Percentiles rank a stretch among this genome's conserved stretches.
phyloP scores from a whole-genome alignment of 768 basidiomycete genomes.

The Panus rudis region DNA sequence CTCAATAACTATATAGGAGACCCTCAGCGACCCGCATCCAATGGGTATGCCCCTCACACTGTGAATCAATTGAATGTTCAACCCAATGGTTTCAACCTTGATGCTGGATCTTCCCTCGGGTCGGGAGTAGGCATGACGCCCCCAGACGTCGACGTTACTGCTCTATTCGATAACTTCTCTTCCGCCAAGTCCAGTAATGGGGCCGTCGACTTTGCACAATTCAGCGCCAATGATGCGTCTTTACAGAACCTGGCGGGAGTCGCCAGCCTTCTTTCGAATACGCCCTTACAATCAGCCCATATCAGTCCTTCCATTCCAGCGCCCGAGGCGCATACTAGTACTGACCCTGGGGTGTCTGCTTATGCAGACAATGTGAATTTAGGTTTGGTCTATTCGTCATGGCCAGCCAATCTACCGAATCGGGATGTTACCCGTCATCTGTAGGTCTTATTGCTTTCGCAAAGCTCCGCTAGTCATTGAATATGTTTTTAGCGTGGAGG shows the following conservation, averaged over 20 bases:
- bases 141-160: too few relatives aligned
- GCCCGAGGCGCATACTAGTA: background rate
- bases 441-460: conserved; percentile 30
- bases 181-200: too few relatives aligned
- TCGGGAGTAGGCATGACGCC: background rate
- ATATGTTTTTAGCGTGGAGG: conserved; percentile 48
- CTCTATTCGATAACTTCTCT: too few relatives aligned
- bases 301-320: conserved; percentile 1
- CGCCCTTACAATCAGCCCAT: background rate
- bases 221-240: background rate
- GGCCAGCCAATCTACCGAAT: conserved; percentile 59
- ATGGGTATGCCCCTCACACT: background rate
- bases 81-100: background rate
- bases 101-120: background rate
- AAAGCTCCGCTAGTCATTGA: background rate
- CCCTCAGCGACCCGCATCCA: background rate
- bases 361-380: conserved; percentile 1
- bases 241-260: conserved; percentile 9
- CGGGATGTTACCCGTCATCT: conserved; percentile 58
- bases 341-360: background rate
- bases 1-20: background rate
- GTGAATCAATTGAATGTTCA: background rate
- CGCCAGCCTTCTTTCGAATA: conserved; percentile 2
- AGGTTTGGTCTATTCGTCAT: conserved; percentile 28
- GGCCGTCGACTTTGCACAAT: background rate